Base-by-base conservation (phyloP, 192 early-diverging fungal species). In the Dissophora ornata region DNA sequence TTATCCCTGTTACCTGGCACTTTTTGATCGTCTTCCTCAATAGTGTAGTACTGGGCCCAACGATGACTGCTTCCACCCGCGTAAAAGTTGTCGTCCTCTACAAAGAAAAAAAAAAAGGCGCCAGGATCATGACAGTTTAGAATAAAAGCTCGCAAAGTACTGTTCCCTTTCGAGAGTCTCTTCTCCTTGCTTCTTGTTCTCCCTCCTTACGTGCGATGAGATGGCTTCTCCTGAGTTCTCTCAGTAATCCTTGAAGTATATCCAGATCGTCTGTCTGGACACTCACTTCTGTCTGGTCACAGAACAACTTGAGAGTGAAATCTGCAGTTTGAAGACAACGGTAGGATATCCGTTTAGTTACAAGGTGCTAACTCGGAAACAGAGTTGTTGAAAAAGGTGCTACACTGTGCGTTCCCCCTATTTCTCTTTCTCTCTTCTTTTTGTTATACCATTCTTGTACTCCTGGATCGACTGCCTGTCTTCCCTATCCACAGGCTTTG, bases 61-160 rank as follows among this genome's bases (percentile, higher is more conserved):
- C 66, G 80, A 46, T 81, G 80, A 25, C 65, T 78, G 32, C 62
- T 80, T 28, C 79, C 79, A 6, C 67, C 67, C 21, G 79, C 68
- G 21, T 71, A 71, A 26, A 80, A 80, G 48, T 80, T 67, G 50
- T 66, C 79, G 49, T 80, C 69, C 56, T 71, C 79, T 80, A 44
- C 26, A 18, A 2, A 25, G 44, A 45, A 4, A 45, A n/a, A n/a
- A n/a, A 45, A n/a, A 12, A n/a, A 4, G 44, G 10, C 12, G 44
- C 4, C 18, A 45, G 44, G 4, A n/a, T 4, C 9, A 9, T 45
- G 44, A 38, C 7, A 38, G 5, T 38, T 38, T 38, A 38, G 5
- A 38, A 38, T 38, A 12, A 38, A 38, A 38, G 5, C 5, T 38
- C 36, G 5, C 36, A 5, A 38, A 5, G 36, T 9, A 38, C 12